These are phyloP conservation scores for Petunia secreta DNA, from an alignment of 257 asterid species.

Conservation along the genomic window DNA sequence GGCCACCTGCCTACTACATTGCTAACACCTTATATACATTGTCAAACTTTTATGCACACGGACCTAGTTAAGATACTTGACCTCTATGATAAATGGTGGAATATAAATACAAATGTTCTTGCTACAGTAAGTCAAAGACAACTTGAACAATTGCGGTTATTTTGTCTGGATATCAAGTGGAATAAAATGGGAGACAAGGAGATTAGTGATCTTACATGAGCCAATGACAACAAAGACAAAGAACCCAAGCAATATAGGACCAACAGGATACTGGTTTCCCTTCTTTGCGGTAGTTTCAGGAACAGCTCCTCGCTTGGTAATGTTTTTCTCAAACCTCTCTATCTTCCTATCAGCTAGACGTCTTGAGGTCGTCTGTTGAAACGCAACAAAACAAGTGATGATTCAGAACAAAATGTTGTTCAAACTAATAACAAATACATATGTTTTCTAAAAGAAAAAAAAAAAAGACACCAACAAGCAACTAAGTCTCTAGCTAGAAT, in stretches of 20 bases:
- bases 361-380: conserved; percentile 81
- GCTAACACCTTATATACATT: not conserved
- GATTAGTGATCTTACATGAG: conserved; percentile 62
- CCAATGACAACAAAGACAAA: conserved; percentile 93
- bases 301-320: conserved; percentile 80
- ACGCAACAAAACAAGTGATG: conserved; percentile 6
- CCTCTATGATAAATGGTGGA: not conserved
- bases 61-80: not conserved
- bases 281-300: conserved; percentile 78
- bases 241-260: conserved; percentile 92
- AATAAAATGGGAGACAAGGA: not conserved
- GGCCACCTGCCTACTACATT: not conserved
- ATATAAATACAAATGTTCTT: conserved; percentile 3
- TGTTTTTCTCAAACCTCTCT: conserved; percentile 89
- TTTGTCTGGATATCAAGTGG: not conserved
- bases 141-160: not conserved
- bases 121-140: not conserved
- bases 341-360: conserved; percentile 89
- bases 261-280: conserved; percentile 77
- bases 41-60: not conserved
- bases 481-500: not conserved
- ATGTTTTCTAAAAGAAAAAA: not conserved
- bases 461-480: not conserved
- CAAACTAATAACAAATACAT: not conserved
- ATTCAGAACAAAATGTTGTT: conserved; percentile 16